phyloP scores from a whole-genome alignment of 1,139 yeast genomes.

The Blastobotrys malaysiensis region DNA sequence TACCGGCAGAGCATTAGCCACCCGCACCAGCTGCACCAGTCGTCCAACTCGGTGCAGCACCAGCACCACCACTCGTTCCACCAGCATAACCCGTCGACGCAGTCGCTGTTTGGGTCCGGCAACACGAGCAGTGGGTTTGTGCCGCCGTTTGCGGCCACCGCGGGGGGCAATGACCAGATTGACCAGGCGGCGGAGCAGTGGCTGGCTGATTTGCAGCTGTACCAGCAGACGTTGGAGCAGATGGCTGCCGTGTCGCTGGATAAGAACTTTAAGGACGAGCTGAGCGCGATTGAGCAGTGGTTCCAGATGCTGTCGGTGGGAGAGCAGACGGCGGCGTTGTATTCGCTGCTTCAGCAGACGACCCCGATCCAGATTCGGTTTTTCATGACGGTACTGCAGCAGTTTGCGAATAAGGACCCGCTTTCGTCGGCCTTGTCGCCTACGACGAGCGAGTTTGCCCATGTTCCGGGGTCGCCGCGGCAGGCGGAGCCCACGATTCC shows the following conservation, averaged over 20 bases:
- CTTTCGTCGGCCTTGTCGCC: conserved; percentile 28
- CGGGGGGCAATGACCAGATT: conserved; percentile 15
- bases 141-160: too few relatives aligned
- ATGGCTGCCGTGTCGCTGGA: conserved; percentile 34
- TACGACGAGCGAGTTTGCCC: conserved; percentile 17
- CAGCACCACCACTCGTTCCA: neutral
- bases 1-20: neutral
- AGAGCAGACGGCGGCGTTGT: conserved; percentile 38
- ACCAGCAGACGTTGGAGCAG: conserved; percentile 32
- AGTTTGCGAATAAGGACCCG: conserved; percentile 30
- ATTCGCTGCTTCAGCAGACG: conserved; percentile 34
- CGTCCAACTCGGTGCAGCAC: neutral
- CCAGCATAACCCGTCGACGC: neutral
- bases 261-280: conserved; percentile 24
- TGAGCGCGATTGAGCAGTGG: conserved; percentile 35
- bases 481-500: conserved; percentile 8
- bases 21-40: conserved; percentile 2
- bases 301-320: conserved; percentile 34
- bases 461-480: neutral
- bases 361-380: conserved; percentile 37
- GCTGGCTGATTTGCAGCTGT: conserved; percentile 33
- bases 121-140: too few relatives aligned
- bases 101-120: too few relatives aligned
- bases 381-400: conserved; percentile 35
- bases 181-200: conserved; percentile 31